These are phyloP conservation scores for Hymenoscyphus repandus DNA, from an alignment of 2,329 filamentous ascomycete species.

Conservation along the genomic window DNA sequence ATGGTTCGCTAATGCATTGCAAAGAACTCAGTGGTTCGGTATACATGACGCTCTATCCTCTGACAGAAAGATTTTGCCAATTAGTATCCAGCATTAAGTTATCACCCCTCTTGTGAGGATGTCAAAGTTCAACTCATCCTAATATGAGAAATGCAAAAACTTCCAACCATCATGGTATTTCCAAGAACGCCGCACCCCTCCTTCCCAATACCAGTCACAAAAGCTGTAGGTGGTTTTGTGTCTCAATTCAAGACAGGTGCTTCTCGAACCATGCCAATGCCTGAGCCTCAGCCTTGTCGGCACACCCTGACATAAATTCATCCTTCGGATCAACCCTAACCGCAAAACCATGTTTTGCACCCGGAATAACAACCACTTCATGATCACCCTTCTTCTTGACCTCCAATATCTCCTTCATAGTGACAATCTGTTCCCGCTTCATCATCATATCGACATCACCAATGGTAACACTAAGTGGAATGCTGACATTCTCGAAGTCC, in stretches of 20 bases:
- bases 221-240: background rate
- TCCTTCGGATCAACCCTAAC: slow-evolving; percentile 33
- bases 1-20: too few species aligned
- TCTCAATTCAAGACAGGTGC: background rate
- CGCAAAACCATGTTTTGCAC: slow-evolving; percentile 39
- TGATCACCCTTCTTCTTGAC: slow-evolving; percentile 25
- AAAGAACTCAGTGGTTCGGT: too few species aligned
- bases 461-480: slow-evolving; percentile 42
- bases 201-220: too few species aligned
- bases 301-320: slow-evolving; percentile 30
- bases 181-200: too few species aligned
- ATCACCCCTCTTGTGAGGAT: too few species aligned
- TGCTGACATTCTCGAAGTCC: slow-evolving; percentile 37
- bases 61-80: too few species aligned
- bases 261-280: slow-evolving; percentile 34
- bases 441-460: slow-evolving; percentile 40
- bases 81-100: too few species aligned
- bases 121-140: too few species aligned
- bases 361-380: slow-evolving; percentile 33
- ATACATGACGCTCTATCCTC: too few species aligned
- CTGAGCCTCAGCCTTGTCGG: slow-evolving; percentile 35
- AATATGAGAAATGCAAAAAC: too few species aligned
- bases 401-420: slow-evolving; percentile 21
- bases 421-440: slow-evolving; percentile 19
- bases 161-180: too few species aligned